Conservation (phyloP, 1,284 basidiomycete genomes). For the Microbotryum lychnidis-dioicae region DNA sequence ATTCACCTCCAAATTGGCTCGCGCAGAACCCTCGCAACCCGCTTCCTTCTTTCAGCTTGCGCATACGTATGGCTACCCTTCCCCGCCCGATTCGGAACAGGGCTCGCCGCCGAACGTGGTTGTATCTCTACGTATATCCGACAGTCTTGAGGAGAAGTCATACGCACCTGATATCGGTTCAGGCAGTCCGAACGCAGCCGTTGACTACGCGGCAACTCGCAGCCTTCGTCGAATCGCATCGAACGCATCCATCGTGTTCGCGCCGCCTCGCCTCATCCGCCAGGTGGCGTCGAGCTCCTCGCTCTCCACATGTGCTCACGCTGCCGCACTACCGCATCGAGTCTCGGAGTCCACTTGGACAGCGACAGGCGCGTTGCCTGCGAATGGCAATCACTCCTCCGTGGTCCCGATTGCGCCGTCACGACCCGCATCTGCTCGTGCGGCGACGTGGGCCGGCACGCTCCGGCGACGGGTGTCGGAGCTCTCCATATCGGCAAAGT, state of each 20-base stretch:
- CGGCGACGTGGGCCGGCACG: background rate
- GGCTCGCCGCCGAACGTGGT: background rate
- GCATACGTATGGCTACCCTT: background rate
- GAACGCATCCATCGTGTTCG: background rate
- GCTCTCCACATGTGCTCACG: background rate
- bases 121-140: too few species aligned
- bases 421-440: background rate
- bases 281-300: constrained; percentile 1
- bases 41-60: background rate
- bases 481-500: background rate
- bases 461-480: background rate
- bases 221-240: background rate
- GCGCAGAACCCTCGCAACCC: background rate
- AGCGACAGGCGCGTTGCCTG: background rate
- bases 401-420: background rate
- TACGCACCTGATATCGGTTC: too few species aligned
- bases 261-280: background rate
- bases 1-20: background rate
- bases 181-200: background rate
- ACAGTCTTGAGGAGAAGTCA: too few species aligned
- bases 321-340: background rate
- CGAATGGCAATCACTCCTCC: background rate
- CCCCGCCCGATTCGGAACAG: background rate
- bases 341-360: background rate
- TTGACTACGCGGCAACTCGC: background rate